A percentile compares a stretch with the other conserved stretches of the same genome.
phyloP scores from a whole-genome alignment of 371 early-diverging fungal species.

The Actinomortierella wolfii region DNA sequence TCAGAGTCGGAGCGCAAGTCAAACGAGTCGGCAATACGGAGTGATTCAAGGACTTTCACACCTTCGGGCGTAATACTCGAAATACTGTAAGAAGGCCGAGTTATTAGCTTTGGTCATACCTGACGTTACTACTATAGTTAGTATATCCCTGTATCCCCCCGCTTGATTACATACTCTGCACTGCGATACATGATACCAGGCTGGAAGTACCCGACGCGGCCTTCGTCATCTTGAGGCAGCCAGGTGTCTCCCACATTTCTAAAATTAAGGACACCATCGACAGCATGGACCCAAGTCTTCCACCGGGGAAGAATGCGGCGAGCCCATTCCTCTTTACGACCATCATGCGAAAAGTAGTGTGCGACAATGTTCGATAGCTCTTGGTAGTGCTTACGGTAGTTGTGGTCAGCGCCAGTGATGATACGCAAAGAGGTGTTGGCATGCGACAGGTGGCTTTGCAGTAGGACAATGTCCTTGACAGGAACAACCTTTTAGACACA shows the following conservation, averaged over 20 bases:
- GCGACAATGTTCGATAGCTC: conserved; percentile 49
- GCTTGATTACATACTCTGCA: conserved; percentile 28
- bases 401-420: conserved; percentile 62
- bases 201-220: conserved; percentile 29
- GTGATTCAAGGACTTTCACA: conserved; percentile 48
- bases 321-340: conserved; percentile 36
- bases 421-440: conserved; percentile 55
- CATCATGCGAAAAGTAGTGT: conserved; percentile 45
- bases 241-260: conserved; percentile 58
- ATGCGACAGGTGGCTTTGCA: conserved; percentile 51
- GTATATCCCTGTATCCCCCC: background rate
- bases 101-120: conserved; percentile 12
- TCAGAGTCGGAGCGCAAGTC: conserved; percentile 64
- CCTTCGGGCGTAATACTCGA: conserved; percentile 54
- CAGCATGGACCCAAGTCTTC: conserved; percentile 49
- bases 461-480: conserved; percentile 57
- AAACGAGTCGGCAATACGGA: conserved; percentile 57
- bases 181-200: conserved; percentile 42
- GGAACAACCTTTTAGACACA: conserved; percentile 53
- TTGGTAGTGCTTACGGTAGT: conserved; percentile 53
- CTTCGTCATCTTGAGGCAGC: conserved; percentile 32
- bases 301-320: conserved; percentile 37
- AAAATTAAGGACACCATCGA: conserved; percentile 64
- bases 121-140: background rate
- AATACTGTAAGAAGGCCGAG: conserved; percentile 46